phyloP scores from a whole-genome alignment of 176 grass and related monocot species.

The Ananas comosus region DNA sequence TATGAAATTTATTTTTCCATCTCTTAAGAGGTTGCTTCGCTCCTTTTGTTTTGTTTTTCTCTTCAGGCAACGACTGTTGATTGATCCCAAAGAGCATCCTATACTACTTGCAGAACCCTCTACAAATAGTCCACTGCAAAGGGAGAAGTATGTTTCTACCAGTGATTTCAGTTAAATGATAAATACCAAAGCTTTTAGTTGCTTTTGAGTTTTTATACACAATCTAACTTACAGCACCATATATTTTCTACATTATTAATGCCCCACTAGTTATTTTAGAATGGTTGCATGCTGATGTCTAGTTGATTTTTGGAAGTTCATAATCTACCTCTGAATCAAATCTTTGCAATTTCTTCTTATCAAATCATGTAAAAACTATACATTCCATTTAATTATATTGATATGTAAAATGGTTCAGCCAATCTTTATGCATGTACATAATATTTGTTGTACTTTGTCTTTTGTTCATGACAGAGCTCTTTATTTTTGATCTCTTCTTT shows the following conservation, averaged over 20 bases:
- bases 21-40: neutral
- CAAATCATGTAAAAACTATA: too few species aligned
- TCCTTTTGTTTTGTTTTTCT: neutral
- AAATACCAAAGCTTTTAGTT: neutral
- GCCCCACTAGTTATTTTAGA: neutral
- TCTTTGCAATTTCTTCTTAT: too few species aligned
- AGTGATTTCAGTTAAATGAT: neutral
- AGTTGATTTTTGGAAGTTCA: neutral
- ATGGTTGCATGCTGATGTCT: neutral
- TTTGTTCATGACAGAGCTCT: neutral
- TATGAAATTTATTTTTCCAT: neutral
- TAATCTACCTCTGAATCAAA: neutral
- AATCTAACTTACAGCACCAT: neutral
- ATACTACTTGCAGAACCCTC: slow-evolving; percentile 95
- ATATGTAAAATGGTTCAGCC: neutral
- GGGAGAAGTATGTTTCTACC: slow-evolving; percentile 57
- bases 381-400: neutral
- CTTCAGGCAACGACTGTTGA: slow-evolving; percentile 72
- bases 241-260: too few species aligned
- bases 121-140: slow-evolving; percentile 67
- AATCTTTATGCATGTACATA: neutral
- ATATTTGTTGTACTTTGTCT: slow-evolving; percentile 1
- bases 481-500: slow-evolving; percentile 28
- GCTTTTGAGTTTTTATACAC: neutral
- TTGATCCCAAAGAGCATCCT: slow-evolving; percentile 97